Percentiles rank a stretch among this genome's conserved stretches.
Evolutionary conservation across 2,329 filamentous ascomycete genomes (phyloP).

Genomic region (Huntiella savannae): DNA sequence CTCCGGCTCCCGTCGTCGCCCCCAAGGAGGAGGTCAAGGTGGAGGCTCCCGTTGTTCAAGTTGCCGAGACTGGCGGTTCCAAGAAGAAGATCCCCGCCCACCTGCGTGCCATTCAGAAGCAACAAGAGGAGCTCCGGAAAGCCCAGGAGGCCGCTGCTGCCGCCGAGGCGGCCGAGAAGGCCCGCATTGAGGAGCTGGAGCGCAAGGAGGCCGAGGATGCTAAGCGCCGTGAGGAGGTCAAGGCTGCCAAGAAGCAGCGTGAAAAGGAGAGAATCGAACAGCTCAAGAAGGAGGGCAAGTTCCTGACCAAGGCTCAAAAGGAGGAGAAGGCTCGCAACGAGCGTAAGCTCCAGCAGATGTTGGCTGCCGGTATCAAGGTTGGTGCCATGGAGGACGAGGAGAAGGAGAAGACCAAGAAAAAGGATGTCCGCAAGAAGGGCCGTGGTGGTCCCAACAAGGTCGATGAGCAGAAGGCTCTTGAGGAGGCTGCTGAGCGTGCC

Average conservation of each 20-base stretch:
- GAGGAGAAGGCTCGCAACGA: constrained; percentile 66
- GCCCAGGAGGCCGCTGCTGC: constrained; percentile 43
- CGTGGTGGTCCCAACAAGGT: constrained; percentile 24
- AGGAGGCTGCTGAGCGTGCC: constrained; percentile 59
- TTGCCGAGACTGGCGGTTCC: constrained; percentile 24
- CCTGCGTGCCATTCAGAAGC: constrained; percentile 55
- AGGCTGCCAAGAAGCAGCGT: constrained; percentile 61
- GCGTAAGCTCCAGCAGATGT: constrained; percentile 67
- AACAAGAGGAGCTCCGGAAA: constrained; percentile 58
- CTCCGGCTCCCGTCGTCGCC: constrained; percentile 1
- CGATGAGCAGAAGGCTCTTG: constrained; percentile 58
- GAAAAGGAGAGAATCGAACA: constrained; percentile 76
- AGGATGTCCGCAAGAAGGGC: constrained; percentile 68
- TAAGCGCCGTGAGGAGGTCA: constrained; percentile 52
- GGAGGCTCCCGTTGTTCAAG: constrained; percentile 24
- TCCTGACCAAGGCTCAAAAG: constrained; percentile 68
- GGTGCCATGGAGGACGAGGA: constrained; percentile 34
- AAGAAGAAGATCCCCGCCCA: constrained; percentile 74
- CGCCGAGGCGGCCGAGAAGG: constrained; percentile 42
- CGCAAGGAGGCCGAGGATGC: constrained; percentile 45
- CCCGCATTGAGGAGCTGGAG: constrained; percentile 46
- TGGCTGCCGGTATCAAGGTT: constrained; percentile 57
- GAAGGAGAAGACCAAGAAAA: constrained; percentile 48
- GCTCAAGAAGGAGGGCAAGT: constrained; percentile 74
- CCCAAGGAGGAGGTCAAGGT: constrained; percentile 29